Percentiles rank a stretch among this genome's conserved stretches.
phyloP scores from a whole-genome alignment of 1,284 basidiomycete species.

The Leccinum variabile region DNA sequence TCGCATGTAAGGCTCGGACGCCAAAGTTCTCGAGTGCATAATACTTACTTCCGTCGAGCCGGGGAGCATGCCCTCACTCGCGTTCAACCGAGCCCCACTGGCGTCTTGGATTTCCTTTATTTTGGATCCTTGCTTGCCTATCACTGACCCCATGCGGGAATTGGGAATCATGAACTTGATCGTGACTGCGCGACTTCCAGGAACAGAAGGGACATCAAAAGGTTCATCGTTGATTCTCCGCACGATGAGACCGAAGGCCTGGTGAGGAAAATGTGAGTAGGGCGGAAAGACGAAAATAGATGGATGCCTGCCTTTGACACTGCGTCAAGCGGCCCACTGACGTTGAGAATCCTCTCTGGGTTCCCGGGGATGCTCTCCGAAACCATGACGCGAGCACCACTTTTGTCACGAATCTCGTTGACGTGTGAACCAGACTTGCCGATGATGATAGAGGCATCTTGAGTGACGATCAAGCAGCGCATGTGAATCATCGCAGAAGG shows the following conservation, averaged over 20 bases:
- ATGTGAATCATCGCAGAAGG: constrained; percentile 83
- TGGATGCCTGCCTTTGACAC: constrained; percentile 83
- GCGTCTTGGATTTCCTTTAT: constrained; percentile 99
- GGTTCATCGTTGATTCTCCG: constrained; percentile 99
- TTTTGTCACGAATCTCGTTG: constrained; percentile 98
- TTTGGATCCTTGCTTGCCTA: constrained; percentile 95
- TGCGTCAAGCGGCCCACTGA: constrained; percentile 96
- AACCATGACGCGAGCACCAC: constrained; percentile 91
- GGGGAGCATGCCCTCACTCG: constrained; percentile 97
- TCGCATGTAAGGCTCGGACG: constrained; percentile 11
- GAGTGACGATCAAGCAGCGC: constrained; percentile 96
- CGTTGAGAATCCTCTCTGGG: constrained; percentile 96
- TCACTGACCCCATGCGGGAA: constrained; percentile 98
- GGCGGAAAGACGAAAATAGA: constrained; percentile 6
- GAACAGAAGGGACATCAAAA: constrained; percentile 95
- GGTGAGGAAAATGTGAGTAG: constrained; percentile 10
- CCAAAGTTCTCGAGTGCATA: constrained; percentile 15
- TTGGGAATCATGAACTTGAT: constrained; percentile 99
- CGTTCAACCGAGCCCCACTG: constrained; percentile 93
- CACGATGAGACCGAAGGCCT: constrained; percentile 99
- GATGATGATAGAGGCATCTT: constrained; percentile 99
- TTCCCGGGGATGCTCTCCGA: constrained; percentile 97
- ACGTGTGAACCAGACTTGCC: constrained; percentile 96
- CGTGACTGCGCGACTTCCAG: constrained; percentile 96
- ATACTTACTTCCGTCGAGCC: constrained; percentile 90